phyloP scores from a whole-genome alignment of 129 eudicot species.

The Flaveria brownii region DNA sequence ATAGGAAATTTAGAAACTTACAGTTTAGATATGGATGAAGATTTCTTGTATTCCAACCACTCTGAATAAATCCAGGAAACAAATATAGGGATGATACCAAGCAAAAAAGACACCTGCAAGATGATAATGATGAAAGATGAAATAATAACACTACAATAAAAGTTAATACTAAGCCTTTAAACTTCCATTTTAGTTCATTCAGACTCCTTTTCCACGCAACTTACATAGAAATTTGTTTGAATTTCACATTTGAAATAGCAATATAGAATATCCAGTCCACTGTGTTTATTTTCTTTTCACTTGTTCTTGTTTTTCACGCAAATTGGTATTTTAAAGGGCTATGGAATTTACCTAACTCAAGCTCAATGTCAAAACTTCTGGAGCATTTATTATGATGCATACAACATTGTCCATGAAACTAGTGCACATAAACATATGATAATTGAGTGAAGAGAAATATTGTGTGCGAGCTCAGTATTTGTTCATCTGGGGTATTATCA shows the following conservation, averaged over 20 bases:
- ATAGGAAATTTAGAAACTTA: conserved; percentile 40
- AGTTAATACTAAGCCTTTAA: neutral
- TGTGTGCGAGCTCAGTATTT: conserved; percentile 18
- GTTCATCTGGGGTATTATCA: neutral
- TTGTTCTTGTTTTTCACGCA: conserved; percentile 8
- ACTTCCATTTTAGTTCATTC: neutral
- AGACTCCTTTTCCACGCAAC: conserved; percentile 12
- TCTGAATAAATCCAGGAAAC: conserved; percentile 91
- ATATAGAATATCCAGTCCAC: neutral
- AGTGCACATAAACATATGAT: conserved; percentile 14
- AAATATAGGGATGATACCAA: conserved; percentile 80
- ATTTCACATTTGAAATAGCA: conserved; percentile 19
- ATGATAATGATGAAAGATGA: conserved; percentile 20
- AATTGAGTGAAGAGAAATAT: neutral
- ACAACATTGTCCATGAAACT: conserved; percentile 9
- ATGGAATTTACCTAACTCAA: conserved; percentile 4
- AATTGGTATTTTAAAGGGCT: conserved; percentile 12
- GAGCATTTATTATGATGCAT: neutral
- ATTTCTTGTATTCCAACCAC: conserved; percentile 78
- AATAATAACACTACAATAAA: neutral
- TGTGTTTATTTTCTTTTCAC: neutral
- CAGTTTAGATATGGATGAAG: conserved; percentile 75
- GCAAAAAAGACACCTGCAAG: conserved; percentile 88
- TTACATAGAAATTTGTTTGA: neutral
- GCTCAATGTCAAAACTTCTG: conserved; percentile 8